Conservation (phyloP, 2,329 filamentous ascomycete species). For the Aspergillus sp. region DNA sequence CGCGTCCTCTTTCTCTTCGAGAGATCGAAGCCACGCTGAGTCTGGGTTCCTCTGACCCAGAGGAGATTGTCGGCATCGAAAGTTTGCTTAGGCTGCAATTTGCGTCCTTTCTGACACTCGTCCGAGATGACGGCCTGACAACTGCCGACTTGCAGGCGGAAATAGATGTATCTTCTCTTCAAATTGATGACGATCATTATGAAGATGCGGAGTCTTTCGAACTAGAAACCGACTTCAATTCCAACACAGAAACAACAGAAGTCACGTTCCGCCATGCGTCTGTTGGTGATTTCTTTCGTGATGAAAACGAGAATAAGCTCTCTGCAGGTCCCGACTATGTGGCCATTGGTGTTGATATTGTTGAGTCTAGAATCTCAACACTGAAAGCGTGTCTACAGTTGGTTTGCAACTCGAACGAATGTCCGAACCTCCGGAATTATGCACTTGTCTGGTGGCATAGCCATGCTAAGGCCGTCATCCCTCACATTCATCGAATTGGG, state of each 20-base stretch:
- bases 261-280: conserved; percentile 28
- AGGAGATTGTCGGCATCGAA: not conserved
- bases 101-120: not conserved
- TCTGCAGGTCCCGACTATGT: conserved; percentile 12
- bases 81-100: conserved; percentile 1
- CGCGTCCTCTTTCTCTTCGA: not conserved
- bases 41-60: not conserved
- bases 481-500: not conserved
- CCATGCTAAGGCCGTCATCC: not conserved
- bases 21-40: not conserved
- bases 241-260: conserved; percentile 18
- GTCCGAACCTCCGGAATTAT: not conserved
- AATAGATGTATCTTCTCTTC: not conserved
- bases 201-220: not conserved
- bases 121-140: not conserved
- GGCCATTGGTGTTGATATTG: conserved; percentile 20
- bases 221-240: conserved; percentile 19
- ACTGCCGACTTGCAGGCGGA: not conserved
- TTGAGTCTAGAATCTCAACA: not conserved
- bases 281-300: conserved; percentile 26
- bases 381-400: not conserved
- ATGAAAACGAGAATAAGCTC: conserved; percentile 17
- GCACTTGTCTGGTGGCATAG: not conserved
- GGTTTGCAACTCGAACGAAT: not conserved
- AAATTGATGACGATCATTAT: not conserved